Evolutionary conservation across 768 basidiomycete genomes (phyloP).

Genomic region (Suillus discolor): DNA sequence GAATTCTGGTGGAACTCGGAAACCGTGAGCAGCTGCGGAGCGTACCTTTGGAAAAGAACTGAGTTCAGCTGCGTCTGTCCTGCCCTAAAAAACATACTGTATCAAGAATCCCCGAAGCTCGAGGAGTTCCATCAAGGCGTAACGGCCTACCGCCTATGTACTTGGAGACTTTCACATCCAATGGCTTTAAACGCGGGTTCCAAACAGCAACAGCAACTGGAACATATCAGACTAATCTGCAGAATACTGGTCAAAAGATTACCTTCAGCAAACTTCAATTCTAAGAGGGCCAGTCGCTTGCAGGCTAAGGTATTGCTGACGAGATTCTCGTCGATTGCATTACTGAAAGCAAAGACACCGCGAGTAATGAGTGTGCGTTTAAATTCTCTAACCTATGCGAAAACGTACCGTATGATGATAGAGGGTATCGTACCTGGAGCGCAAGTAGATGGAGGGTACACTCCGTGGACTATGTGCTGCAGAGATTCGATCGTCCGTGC

Average conservation of each 20-base stretch:
- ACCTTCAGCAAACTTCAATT: slow-evolving; percentile 68
- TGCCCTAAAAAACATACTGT: slow-evolving; percentile 43
- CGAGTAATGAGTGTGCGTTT: background rate
- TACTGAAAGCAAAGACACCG: slow-evolving; percentile 39
- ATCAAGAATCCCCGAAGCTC: slow-evolving; percentile 75
- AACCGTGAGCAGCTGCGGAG: slow-evolving; percentile 70
- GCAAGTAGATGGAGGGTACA: background rate
- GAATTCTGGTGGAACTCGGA: slow-evolving; percentile 73
- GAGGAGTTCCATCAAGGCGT: slow-evolving; percentile 73
- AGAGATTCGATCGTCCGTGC: background rate
- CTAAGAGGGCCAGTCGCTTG: slow-evolving; percentile 64
- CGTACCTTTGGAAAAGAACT: slow-evolving; percentile 46
- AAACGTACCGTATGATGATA: slow-evolving; percentile 56
- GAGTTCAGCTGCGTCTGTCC: background rate
- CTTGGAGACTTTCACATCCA: slow-evolving; percentile 70
- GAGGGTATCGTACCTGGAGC: slow-evolving; percentile 28
- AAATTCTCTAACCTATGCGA: background rate
- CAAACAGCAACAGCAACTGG: slow-evolving; percentile 65
- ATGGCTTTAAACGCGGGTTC: slow-evolving; percentile 59
- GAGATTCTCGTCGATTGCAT: slow-evolving; percentile 70
- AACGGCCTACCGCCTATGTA: slow-evolving; percentile 70
- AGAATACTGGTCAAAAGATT: background rate
- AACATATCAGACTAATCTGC: slow-evolving; percentile 7
- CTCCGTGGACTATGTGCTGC: background rate
- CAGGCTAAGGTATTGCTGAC: slow-evolving; percentile 70